phyloP scores from a whole-genome alignment of 2,329 filamentous ascomycete genomes.

The Aspergillus hiratsukae region DNA sequence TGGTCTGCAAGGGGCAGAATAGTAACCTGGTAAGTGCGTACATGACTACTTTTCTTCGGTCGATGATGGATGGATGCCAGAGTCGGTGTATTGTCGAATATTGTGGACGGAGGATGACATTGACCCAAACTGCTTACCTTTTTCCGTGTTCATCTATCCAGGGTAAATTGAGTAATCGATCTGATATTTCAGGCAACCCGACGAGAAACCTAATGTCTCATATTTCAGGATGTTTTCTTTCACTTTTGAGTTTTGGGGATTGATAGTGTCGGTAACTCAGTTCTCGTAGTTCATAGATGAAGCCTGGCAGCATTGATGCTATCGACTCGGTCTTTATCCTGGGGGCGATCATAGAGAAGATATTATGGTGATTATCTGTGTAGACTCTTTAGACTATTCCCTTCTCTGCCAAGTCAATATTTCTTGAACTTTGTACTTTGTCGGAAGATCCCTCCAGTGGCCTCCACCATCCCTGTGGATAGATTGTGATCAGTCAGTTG shows the following conservation, averaged over 20 bases:
- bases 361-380: background rate
- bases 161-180: too few relatives aligned
- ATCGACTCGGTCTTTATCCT: background rate
- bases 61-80: background rate
- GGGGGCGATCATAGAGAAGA: background rate
- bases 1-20: background rate
- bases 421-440: background rate
- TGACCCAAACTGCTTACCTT: background rate
- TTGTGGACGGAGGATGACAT: background rate
- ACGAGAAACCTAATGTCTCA: background rate
- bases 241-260: too few relatives aligned
- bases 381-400: background rate
- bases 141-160: background rate
- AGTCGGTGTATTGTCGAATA: too few relatives aligned
- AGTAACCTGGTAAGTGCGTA: background rate
- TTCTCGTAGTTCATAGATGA: background rate
- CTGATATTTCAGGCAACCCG: too few relatives aligned
- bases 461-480: background rate
- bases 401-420: background rate
- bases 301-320: too few relatives aligned
- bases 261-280: background rate
- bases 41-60: background rate
- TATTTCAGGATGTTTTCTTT: background rate
- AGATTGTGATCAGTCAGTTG: background rate
- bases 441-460: background rate